Evolutionary conservation across 2,329 filamentous ascomycete genomes (phyloP).

Genomic region (Fusarium fujikuroi): DNA sequence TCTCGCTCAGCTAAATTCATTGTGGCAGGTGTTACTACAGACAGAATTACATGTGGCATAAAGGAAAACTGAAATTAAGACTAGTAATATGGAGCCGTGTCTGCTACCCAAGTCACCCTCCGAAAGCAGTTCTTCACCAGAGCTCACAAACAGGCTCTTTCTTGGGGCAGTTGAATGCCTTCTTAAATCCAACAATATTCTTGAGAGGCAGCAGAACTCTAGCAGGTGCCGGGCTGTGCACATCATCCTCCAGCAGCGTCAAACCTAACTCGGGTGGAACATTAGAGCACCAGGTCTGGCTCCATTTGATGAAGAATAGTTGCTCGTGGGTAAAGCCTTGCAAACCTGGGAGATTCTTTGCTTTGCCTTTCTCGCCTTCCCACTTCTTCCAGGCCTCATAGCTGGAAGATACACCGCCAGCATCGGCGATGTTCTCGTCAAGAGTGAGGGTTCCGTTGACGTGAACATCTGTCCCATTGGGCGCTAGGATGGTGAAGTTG

Average conservation of each 20-base stretch:
- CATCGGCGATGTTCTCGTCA: constrained; percentile 78
- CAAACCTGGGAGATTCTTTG: constrained; percentile 68
- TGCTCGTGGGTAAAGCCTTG: constrained; percentile 73
- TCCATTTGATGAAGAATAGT: constrained; percentile 75
- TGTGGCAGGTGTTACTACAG: rapidly evolving
- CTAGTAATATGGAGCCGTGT: rapidly evolving
- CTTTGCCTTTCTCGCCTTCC: constrained; percentile 59
- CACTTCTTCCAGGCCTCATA: constrained; percentile 74
- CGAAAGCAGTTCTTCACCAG: constrained; percentile 59
- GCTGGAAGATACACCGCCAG: constrained; percentile 71
- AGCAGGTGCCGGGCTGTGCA: constrained; percentile 72
- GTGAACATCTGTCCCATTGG: constrained; percentile 65
- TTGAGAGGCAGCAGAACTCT: constrained; percentile 72
- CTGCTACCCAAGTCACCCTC: rapidly evolving
- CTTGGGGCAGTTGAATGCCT: constrained; percentile 72
- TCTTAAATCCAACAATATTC: constrained; percentile 75
- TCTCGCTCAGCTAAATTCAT: too few relatives aligned
- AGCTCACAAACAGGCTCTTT: constrained; percentile 77
- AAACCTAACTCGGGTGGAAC: constrained; percentile 61
- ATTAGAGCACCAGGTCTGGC: constrained; percentile 74
- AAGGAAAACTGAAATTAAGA: rapidly evolving
- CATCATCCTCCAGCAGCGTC: constrained; percentile 64
- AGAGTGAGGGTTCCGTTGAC: constrained; percentile 73
- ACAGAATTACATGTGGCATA: not conserved
- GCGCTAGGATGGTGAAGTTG: constrained; percentile 67